Conservation (phyloP, 306 rosid genomes). For the Inga laurina region DNA sequence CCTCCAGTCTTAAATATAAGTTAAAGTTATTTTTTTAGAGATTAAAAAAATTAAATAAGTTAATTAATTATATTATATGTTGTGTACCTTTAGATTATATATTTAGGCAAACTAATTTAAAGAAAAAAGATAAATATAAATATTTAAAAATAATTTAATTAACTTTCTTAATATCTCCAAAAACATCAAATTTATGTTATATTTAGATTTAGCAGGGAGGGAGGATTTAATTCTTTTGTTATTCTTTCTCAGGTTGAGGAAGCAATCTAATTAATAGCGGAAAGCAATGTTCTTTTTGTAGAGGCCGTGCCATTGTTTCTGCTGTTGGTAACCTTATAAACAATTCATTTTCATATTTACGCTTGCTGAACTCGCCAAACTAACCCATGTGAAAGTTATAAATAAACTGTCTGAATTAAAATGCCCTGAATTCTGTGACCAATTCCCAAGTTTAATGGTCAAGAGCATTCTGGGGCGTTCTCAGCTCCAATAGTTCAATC, state of each 20-base stretch:
- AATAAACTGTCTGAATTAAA: conserved; percentile 31
- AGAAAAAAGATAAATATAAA: too few species aligned
- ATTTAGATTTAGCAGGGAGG: too few species aligned
- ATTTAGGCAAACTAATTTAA: too few species aligned
- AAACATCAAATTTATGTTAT: too few species aligned
- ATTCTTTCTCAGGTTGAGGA: conserved; percentile 64
- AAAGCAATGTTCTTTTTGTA: conserved; percentile 49
- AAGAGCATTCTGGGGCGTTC: background rate
- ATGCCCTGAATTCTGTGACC: conserved; percentile 15
- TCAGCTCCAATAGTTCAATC: background rate
- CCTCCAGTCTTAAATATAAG: too few species aligned
- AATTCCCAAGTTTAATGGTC: conserved; percentile 6
- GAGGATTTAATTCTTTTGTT: conserved; percentile 32
- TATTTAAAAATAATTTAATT: too few species aligned
- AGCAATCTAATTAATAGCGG: conserved; percentile 52
- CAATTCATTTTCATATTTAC: conserved; percentile 46
- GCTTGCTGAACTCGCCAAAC: conserved; percentile 36
- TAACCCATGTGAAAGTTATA: conserved; percentile 21
- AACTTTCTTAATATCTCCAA: too few species aligned
- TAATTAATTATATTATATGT: too few species aligned
- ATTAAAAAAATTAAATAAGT: too few species aligned
- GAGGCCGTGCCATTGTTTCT: conserved; percentile 53
- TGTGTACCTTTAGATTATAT: too few species aligned
- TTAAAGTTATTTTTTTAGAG: too few species aligned
- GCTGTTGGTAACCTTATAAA: conserved; percentile 40